These are phyloP conservation scores for Aureobasidium sp. DNA, from an alignment of 2,329 filamentous ascomycete genomes.

Conservation along the genomic window DNA sequence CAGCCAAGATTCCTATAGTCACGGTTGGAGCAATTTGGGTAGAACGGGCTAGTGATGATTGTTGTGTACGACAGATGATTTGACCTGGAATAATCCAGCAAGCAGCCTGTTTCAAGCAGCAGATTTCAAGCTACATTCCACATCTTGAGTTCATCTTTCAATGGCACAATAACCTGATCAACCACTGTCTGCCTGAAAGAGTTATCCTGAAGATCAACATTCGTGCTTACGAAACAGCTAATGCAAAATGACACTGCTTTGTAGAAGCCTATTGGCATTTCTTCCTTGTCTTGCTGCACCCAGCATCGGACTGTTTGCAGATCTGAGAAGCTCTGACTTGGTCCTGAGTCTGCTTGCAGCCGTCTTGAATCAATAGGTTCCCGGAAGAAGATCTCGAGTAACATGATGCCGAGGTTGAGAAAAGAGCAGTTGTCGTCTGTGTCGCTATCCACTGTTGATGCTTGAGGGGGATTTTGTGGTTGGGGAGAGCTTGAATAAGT, in stretches of 20 bases:
- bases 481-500: background rate
- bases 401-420: constrained; percentile 1
- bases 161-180: background rate
- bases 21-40: no score
- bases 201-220: background rate
- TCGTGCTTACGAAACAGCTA: background rate
- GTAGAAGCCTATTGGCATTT: background rate
- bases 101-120: no score
- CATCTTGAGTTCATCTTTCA: background rate
- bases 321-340: constrained; percentile 4
- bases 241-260: background rate
- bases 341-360: background rate
- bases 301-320: background rate
- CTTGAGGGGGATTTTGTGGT: background rate
- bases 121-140: background rate
- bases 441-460: background rate
- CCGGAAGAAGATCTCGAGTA: constrained; percentile 2
- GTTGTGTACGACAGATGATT: background rate
- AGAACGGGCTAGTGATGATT: no score
- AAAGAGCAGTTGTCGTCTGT: background rate
- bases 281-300: constrained; percentile 3
- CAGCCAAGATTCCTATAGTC: no score
- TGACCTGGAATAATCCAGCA: background rate
- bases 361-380: background rate
- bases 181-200: background rate